Percentiles rank a stretch among this genome's conserved stretches.
phyloP scores from a whole-genome alignment of 179 eudicot species.

The Carnegiea gigantea region DNA sequence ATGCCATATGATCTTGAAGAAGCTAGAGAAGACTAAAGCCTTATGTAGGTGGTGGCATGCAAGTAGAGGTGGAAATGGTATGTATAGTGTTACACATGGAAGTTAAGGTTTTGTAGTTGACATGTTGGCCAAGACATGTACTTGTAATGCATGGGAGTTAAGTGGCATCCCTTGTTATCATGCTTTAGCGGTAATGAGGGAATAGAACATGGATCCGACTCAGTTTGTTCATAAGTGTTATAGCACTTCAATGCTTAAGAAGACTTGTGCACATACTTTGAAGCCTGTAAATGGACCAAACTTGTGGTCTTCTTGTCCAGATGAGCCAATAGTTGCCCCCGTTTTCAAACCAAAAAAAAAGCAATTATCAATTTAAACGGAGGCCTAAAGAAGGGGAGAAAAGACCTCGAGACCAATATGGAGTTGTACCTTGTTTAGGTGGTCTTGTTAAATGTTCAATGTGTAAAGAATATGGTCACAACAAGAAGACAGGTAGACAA shows the following conservation, averaged over 20 bases:
- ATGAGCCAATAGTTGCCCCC: not conserved
- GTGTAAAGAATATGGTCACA: no score
- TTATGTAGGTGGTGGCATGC: no score
- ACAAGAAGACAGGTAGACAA: no score
- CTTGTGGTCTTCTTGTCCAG: not conserved
- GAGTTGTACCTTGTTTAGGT: no score
- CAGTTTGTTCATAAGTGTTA: not conserved
- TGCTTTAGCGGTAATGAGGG: not conserved
- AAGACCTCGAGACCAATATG: no score
- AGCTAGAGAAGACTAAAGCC: no score
- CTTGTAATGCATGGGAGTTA: not conserved
- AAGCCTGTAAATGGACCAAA: not conserved
- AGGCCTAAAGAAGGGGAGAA: no score
- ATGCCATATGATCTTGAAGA: no score
- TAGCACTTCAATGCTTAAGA: not conserved
- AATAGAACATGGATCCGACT: not conserved
- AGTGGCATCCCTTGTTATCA: not conserved
- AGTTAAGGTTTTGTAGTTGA: not conserved
- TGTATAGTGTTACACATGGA: not conserved
- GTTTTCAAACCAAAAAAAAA: not conserved
- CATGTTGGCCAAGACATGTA: not conserved
- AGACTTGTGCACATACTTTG: not conserved
- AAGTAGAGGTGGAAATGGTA: not conserved
- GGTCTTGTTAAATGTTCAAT: no score
- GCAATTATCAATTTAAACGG: no score